Evolutionary conservation across 768 basidiomycete genomes (phyloP), one percentile per base, ranked within the genome.

Genomic region (Amanita thiersii): DNA sequence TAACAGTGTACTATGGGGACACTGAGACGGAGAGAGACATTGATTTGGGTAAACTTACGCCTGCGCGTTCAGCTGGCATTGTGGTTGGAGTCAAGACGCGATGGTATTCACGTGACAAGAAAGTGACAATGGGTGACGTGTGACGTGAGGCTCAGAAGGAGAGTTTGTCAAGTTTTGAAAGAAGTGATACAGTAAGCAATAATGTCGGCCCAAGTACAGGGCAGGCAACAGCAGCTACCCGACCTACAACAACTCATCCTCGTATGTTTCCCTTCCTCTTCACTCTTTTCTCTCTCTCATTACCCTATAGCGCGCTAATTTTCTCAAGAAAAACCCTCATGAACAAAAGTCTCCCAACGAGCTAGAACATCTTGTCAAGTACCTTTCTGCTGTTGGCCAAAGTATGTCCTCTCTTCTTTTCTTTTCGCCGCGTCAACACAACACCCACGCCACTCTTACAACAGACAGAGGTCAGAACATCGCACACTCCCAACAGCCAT

Each of bases 51-150:
- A 40, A 63, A 87, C 86, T 29, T 37, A 43, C 42, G 12, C 87
- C 87, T 47, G 85, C 85, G 55, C 86, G 65, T 69, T 87, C 81
- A 57, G 80, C 73, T 55, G 79, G 75, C 85, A 88, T 86, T 55
- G 51, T 70, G 61, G 55, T 33, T 32, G 54, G 40, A 29, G 26
- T 29, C 47, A 44, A 48, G 31, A 33, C 14, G 8, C 19, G 23
- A 56, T 54, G 47, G 50, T 52, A 41, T 37, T 24, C 63, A 66
- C 60, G 60, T 61, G 62, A 62, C 35, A 29, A 52, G 32, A 43
- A 17, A 47, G 56, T 58, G 52, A 52, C 52, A 36, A 1, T 24
- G 15, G 35, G 48, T 54, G 52, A 53, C 54, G 26, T n/a, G n/a
- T n/a, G 26, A 17, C 14, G 21, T 49, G 50, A 49, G 35, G 49